phyloP scores from a whole-genome alignment of 768 basidiomycete genomes.

The Porpolomopsis calyptriformis region DNA sequence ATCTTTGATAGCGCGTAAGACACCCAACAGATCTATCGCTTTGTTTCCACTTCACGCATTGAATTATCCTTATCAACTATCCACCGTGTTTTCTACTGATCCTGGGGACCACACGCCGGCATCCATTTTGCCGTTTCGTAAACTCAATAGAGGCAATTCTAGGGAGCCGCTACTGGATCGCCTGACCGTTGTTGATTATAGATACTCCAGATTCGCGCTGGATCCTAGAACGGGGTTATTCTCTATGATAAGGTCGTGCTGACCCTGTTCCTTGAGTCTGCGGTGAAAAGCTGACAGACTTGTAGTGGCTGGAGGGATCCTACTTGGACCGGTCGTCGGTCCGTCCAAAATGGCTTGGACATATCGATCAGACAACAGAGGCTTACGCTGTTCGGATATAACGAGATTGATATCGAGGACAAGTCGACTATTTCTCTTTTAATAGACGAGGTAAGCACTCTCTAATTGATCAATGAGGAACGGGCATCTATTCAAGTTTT shows the following conservation, averaged over 20 bases:
- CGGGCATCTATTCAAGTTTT: not conserved
- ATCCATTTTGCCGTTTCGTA: slow-evolving; percentile 13
- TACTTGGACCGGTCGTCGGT: slow-evolving; percentile 49
- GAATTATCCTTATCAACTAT: slow-evolving; percentile 65
- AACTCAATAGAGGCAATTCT: slow-evolving; percentile 24
- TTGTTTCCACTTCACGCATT: slow-evolving; percentile 62
- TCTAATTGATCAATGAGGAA: not conserved
- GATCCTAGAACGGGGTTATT: slow-evolving; percentile 81
- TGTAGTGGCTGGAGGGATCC: slow-evolving; percentile 85
- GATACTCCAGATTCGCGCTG: slow-evolving; percentile 83
- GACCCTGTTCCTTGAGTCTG: not conserved
- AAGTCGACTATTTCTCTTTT: slow-evolving; percentile 72
- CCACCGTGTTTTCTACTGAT: slow-evolving; percentile 61
- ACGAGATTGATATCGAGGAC: slow-evolving; percentile 82
- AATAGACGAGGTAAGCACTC: slow-evolving; percentile 68
- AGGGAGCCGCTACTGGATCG: slow-evolving; percentile 29
- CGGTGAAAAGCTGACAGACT: slow-evolving; percentile 4
- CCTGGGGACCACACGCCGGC: slow-evolving; percentile 22
- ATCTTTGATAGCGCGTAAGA: slow-evolving; percentile 38
- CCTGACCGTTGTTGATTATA: slow-evolving; percentile 75
- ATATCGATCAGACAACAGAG: slow-evolving; percentile 51
- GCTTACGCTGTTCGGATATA: slow-evolving; percentile 64
- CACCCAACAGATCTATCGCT: slow-evolving; percentile 71
- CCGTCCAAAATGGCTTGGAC: slow-evolving; percentile 57
- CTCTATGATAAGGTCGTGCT: slow-evolving; percentile 56